Evolutionary conservation across 345 rosid genomes (phyloP), one percentile per base, ranked within the genome.

Genomic region (Eutrema heterophyllum): DNA sequence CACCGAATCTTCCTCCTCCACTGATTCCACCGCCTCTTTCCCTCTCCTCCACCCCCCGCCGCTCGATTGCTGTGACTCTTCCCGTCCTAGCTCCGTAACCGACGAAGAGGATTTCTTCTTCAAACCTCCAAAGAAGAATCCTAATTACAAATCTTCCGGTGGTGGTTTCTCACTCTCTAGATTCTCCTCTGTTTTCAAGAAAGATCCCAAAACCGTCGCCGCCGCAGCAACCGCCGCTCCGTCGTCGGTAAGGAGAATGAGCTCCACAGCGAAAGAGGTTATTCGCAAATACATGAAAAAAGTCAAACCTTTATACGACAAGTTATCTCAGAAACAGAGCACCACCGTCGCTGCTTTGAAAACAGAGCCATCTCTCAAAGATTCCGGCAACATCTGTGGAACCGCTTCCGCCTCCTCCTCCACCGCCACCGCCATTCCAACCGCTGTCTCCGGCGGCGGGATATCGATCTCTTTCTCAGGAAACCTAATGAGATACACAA

Each of bases 271-370:
- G 0, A 94, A 82, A 69, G 96, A 89, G 27, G 98, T 89, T 2
- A 81, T 89, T 66, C 81, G 91, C 39, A 94, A 91, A 71, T 94
- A 94, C 59, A 33, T 94, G 84, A 94, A 91, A 80, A 94, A 89
- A 64, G 97, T 87, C 78, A 94, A 91, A 83, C 98, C 98, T 13
- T 63, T 94, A 63, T 91, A 94, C 83, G 98, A 91, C 54, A 94
- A 91, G 77, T 67, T 91, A 33, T 87, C 96, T 27, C 88, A 84
- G 54, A 88, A 87, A 71, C 92, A 90, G 70, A 73, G 52, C 41
- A 55, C 64, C 41, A 13, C 43, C 6, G 74, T 51, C 40, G 5
- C 52, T 0, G 6, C 46, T 70, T 15, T 57, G 0, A 71, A 65
- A 71, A 40, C 80, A 56, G 77, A 71, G 73, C 2, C 55, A 30